These are phyloP conservation scores for Leccinum broughii DNA, from an alignment of 768 basidiomycete species.

Conservation along the genomic window DNA sequence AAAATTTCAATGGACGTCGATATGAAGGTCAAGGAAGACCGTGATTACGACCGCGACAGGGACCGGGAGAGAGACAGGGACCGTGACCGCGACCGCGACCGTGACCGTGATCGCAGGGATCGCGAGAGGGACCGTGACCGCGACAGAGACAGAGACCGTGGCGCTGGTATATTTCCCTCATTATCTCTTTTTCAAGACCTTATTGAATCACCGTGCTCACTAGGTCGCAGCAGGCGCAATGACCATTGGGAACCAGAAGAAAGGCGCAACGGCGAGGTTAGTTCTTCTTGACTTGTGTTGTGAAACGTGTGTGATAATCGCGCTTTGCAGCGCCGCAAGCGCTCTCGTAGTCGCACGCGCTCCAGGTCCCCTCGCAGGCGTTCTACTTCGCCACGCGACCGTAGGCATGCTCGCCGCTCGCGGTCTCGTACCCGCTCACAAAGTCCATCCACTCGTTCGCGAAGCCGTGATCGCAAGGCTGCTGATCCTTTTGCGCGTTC, in stretches of 20 bases:
- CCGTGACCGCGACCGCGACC: constrained; percentile 37
- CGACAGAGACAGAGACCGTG: constrained; percentile 47
- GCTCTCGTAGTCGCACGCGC: constrained; percentile 64
- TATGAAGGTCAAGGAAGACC: constrained; percentile 77
- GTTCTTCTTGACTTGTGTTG: constrained; percentile 21
- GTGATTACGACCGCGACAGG: constrained; percentile 60
- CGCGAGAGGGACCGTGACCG: constrained; percentile 44
- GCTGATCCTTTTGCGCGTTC: constrained; percentile 73
- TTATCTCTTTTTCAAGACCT: not conserved
- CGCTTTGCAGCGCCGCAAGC: constrained; percentile 57
- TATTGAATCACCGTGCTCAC: constrained; percentile 3
- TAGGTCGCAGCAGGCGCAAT: constrained; percentile 48
- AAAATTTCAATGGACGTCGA: constrained; percentile 69
- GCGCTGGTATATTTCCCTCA: constrained; percentile 42
- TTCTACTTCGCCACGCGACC: constrained; percentile 59
- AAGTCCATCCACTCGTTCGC: constrained; percentile 48
- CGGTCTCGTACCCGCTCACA: constrained; percentile 65
- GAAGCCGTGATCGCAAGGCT: constrained; percentile 60
- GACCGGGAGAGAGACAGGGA: constrained; percentile 45
- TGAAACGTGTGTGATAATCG: not conserved
- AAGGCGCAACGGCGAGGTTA: constrained; percentile 69
- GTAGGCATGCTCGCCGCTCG: constrained; percentile 58
- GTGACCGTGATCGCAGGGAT: constrained; percentile 43
- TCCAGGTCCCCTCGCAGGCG: constrained; percentile 69
- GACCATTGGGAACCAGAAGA: constrained; percentile 90